Percentiles rank a stretch among this genome's conserved stretches.
Evolutionary conservation across 1,284 basidiomycete species (phyloP).

Genomic region (Chalciporus sp.): DNA sequence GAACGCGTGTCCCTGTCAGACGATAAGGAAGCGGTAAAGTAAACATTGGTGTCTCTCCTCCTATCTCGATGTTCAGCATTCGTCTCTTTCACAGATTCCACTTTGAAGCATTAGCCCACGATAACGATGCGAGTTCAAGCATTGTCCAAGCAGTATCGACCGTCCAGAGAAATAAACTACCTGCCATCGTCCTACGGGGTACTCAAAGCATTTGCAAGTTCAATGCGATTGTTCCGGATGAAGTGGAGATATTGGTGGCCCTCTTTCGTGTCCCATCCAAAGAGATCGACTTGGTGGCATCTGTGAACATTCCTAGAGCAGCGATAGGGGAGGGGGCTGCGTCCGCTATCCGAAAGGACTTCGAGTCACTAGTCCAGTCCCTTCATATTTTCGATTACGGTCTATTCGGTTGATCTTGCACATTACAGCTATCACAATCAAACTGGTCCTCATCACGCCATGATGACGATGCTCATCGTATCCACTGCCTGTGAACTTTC

Average conservation of each 20-base stretch:
- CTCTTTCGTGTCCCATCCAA: slow-evolving; percentile 70
- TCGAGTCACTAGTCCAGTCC: slow-evolving; percentile 58
- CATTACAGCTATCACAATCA: neutral
- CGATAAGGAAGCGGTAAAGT: slow-evolving; percentile 69
- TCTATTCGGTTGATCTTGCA: slow-evolving; percentile 63
- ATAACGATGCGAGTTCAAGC: slow-evolving; percentile 74
- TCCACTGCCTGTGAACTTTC: neutral
- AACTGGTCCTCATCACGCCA: neutral
- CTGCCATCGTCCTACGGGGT: slow-evolving; percentile 67
- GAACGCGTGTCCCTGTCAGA: slow-evolving; percentile 62
- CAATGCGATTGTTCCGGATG: slow-evolving; percentile 59
- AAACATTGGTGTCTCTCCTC: slow-evolving; percentile 25
- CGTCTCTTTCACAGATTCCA: slow-evolving; percentile 66
- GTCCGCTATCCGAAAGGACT: slow-evolving; percentile 48
- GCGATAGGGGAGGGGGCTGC: slow-evolving; percentile 39
- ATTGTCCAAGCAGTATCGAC: slow-evolving; percentile 48
- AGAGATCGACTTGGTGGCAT: slow-evolving; percentile 76
- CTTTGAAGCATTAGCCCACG: slow-evolving; percentile 89
- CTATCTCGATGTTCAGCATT: slow-evolving; percentile 9
- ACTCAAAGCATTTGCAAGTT: slow-evolving; percentile 79
- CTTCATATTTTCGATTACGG: slow-evolving; percentile 72
- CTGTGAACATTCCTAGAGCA: slow-evolving; percentile 74
- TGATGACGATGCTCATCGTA: neutral
- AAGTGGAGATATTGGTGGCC: slow-evolving; percentile 76
- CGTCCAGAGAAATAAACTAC: slow-evolving; percentile 49